Evolutionary conservation across 2,329 filamentous ascomycete species (phyloP).

Genomic region (Phoma sp.): DNA sequence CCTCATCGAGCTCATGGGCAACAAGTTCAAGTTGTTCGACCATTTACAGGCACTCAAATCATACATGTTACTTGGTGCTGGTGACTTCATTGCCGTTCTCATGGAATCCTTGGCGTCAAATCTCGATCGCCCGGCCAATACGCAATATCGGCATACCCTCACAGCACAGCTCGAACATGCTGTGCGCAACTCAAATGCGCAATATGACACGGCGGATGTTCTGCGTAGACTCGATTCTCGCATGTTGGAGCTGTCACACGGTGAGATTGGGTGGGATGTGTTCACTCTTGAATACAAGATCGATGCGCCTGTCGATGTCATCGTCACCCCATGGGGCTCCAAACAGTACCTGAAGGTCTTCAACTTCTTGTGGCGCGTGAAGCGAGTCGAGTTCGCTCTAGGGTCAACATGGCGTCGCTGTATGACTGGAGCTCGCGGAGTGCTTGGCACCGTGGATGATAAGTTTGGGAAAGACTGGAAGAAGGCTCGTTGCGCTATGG

Average conservation of each 20-base stretch:
- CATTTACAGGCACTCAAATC: constrained; percentile 91
- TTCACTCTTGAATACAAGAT: constrained; percentile 99
- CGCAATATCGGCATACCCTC: constrained; percentile 93
- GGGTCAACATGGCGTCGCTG: constrained; percentile 90
- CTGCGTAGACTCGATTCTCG: constrained; percentile 91
- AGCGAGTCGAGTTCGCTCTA: constrained; percentile 94
- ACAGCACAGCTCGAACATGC: constrained; percentile 98
- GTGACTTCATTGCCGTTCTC: constrained; percentile 93
- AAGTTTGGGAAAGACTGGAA: constrained; percentile 85
- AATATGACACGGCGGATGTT: constrained; percentile 92
- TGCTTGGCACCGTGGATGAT: constrained; percentile 77
- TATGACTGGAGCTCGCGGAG: constrained; percentile 93
- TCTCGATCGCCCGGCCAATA: constrained; percentile 92
- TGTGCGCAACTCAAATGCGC: constrained; percentile 94
- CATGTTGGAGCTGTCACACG: constrained; percentile 95
- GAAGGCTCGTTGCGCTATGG: constrained; percentile 81
- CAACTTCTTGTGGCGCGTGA: constrained; percentile 98
- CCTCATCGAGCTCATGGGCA: constrained; percentile 89
- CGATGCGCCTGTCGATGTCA: constrained; percentile 92
- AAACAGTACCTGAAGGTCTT: constrained; percentile 98
- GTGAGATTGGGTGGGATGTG: constrained; percentile 98
- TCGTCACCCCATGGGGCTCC: constrained; percentile 93
- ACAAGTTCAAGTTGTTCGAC: constrained; percentile 93
- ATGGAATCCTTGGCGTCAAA: constrained; percentile 97
- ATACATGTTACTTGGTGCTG: constrained; percentile 91